Evolutionary conservation across 1,284 basidiomycete genomes (phyloP), one percentile per base, ranked within the genome.

Genomic region (Marasmius oreades): DNA sequence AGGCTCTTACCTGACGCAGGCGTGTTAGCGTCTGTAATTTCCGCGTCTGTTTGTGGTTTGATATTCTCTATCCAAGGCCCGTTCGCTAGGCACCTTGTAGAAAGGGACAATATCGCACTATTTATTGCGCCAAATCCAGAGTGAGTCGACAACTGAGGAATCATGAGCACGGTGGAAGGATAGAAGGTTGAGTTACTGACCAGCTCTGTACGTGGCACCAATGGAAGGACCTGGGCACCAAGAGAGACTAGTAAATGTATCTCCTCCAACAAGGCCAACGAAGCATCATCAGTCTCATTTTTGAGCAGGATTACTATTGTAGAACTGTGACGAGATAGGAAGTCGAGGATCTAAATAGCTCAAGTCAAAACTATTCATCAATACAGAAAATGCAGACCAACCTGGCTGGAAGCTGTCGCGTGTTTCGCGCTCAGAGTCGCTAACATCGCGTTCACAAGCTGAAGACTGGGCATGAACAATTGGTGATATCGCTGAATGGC

Each of bases 401-500:
- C 89, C 74, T 92, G 90, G 47, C 85, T 81, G 3, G 81, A 76
- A 0, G 84, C 84, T 1, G 82, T 84, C 1, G 78, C 69, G 63
- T 90, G 88, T 54, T 82, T 82, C 14, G 76, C 71, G 10, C 89
- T 87, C 8, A 92, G 69, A 1, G 85, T 86, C 1, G 88, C 80
- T 23, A 92, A 70, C 56, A 93, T 79, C 5, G 81, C 85, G 57
- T 86, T 80, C 16, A 89, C 80, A 22, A 95, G 77, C 69, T 96
- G 93, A 39, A 97, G 71, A 14, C 89, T 86, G 0, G 94, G 94
- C 69, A 92, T 81, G 59, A 96, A 81, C 5, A 97, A 70, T 63
- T 96, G 92, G 64, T 95, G 91, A 70, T 96, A 95, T 37, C 94
- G 83, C 59, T 93, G 90, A 12, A 92, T 81, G 0, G 91, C 90